Conservation (phyloP, 1,284 basidiomycete genomes). For the Singerocomus inundabilis region DNA sequence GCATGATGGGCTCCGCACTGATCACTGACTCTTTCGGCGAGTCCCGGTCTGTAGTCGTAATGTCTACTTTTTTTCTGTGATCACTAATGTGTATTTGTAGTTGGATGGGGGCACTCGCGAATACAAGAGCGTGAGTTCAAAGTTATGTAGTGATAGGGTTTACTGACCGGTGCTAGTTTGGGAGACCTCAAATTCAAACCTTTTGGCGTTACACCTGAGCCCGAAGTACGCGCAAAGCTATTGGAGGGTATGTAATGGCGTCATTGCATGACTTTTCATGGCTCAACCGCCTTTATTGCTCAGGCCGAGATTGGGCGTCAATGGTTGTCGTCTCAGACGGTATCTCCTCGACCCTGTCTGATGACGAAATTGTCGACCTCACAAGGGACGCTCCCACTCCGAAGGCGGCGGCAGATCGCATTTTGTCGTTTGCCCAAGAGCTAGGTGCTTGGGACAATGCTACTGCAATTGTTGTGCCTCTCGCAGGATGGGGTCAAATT, state of each 20-base stretch:
- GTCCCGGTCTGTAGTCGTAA: slow-evolving; percentile 56
- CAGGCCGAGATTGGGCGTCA: slow-evolving; percentile 77
- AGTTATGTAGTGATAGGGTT: not conserved
- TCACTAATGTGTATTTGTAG: slow-evolving; percentile 37
- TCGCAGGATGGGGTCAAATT: slow-evolving; percentile 88
- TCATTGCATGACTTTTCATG: not conserved
- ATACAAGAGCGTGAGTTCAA: slow-evolving; percentile 76
- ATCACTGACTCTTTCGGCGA: slow-evolving; percentile 97
- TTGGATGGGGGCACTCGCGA: slow-evolving; percentile 96
- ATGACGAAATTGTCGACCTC: slow-evolving; percentile 94
- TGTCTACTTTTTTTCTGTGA: not conserved
- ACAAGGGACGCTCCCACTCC: slow-evolving; percentile 74
- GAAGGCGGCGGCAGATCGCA: slow-evolving; percentile 75
- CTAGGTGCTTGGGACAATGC: slow-evolving; percentile 90
- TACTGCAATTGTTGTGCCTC: slow-evolving; percentile 89
- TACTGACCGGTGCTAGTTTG: slow-evolving; percentile 49
- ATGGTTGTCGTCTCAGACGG: slow-evolving; percentile 87
- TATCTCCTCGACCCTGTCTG: slow-evolving; percentile 85
- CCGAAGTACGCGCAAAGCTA: slow-evolving; percentile 83
- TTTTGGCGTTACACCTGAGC: slow-evolving; percentile 92
- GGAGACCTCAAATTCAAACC: slow-evolving; percentile 91
- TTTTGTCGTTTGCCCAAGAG: slow-evolving; percentile 88
- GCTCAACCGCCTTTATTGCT: slow-evolving; percentile 3
- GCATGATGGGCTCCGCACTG: slow-evolving; percentile 87
- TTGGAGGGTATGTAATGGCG: slow-evolving; percentile 56